phyloP scores from a whole-genome alignment of 2,329 filamentous ascomycete genomes.

The Ophiosphaerella herpotricha region DNA sequence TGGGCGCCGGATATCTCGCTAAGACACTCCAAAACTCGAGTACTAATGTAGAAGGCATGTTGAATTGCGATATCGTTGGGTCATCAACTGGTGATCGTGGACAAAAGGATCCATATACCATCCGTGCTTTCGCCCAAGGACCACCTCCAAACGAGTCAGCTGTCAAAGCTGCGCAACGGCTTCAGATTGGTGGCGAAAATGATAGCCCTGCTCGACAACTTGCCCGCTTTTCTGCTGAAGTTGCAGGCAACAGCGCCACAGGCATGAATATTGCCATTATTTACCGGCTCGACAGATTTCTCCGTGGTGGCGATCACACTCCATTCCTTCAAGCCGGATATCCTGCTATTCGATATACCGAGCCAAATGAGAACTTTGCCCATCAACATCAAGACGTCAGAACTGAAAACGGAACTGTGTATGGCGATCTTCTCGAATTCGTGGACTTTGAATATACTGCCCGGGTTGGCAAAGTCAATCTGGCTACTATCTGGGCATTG shows the following conservation, averaged over 20 bases:
- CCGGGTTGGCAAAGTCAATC: slow-evolving; percentile 60
- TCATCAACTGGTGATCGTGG: slow-evolving; percentile 54
- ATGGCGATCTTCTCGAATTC: slow-evolving; percentile 61
- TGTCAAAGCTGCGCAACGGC: slow-evolving; percentile 43
- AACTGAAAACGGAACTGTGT: slow-evolving; percentile 56
- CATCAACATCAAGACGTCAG: slow-evolving; percentile 63
- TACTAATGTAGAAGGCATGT: slow-evolving; percentile 61
- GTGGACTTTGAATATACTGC: slow-evolving; percentile 62
- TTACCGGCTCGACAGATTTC: slow-evolving; percentile 61
- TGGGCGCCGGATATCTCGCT: slow-evolving; percentile 58
- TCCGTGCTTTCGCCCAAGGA: slow-evolving; percentile 61
- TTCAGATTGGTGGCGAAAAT: slow-evolving; percentile 55
- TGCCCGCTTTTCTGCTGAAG: slow-evolving; percentile 60
- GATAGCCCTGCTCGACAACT: slow-evolving; percentile 61
- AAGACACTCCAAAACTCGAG: slow-evolving; percentile 57
- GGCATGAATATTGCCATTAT: slow-evolving; percentile 62
- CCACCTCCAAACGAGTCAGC: slow-evolving; percentile 52
- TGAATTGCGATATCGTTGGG: slow-evolving; percentile 64
- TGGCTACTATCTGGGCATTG: slow-evolving; percentile 59
- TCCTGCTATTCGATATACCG: slow-evolving; percentile 60
- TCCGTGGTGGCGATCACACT: slow-evolving; percentile 62
- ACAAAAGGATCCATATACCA: slow-evolving; percentile 54
- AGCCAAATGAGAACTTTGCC: slow-evolving; percentile 61
- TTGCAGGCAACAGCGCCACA: slow-evolving; percentile 57
- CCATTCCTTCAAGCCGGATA: slow-evolving; percentile 62